Evolutionary conservation across 768 basidiomycete species (phyloP), one percentile per base, ranked within the genome.

Genomic region (Chiua virens): DNA sequence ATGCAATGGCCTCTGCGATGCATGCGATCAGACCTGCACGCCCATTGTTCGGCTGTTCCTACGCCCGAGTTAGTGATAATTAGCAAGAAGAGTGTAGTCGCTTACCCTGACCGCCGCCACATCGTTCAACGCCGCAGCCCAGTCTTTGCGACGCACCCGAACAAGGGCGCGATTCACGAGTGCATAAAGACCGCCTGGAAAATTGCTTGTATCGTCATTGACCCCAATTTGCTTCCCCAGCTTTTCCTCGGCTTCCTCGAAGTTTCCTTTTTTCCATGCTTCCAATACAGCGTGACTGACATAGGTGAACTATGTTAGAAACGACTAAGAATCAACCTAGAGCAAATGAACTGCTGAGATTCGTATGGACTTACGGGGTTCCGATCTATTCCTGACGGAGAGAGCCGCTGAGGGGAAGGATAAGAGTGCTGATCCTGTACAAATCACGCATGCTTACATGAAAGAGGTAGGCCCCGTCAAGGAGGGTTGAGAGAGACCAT

Each of bases 91-190:
- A 17, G 14, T 18, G 18, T 35, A 53, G 14, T n/a, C 30, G 15
- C 11, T 47, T 20, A 58, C 60, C 34, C 22, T 38, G 8, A 30
- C 21, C 4, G 13, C 40, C 3, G n/a, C 5, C 22, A 21, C 47
- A 27, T 62, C 60, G 6, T 47, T 21, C 22, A 51, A 41, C 5
- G 60, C 60, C 4, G 23, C 51, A 1, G 2, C 7, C 41, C 46
- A 50, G 14, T 62, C 27, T 20, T 27, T 11, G 3, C 1, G 53
- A 14, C 45, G 43, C 2, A 23, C n/a, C 13, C 60, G 60, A 40
- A 62, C 39, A 18, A 61, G 41, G 15, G 60, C 49, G 32, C 59
- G 60, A 20, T 55, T 61, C 15, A 46, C 60, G 18, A 34, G 45
- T 6, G 28, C 10, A 41, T 62, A 56, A n/a, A 47, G 42, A 27